A percentile compares a stretch with the other conserved stretches of the same genome.
These are phyloP conservation scores for Echium plantagineum DNA, from an alignment of 257 asterid genomes.

Conservation along the genomic window DNA sequence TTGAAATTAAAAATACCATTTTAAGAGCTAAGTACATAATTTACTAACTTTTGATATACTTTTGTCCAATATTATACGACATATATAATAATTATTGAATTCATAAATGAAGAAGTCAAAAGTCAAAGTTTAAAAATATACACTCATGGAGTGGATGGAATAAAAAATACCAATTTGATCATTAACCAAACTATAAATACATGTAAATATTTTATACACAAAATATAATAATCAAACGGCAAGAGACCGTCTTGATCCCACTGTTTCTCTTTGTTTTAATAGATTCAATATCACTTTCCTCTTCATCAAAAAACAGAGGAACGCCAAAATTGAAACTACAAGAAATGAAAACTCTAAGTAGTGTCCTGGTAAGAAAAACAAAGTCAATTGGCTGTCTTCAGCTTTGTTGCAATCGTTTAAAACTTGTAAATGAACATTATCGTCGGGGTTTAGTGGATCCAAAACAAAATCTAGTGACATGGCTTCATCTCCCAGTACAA, in stretches of 20 bases:
- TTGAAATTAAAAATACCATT: too few species aligned
- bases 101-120: too few species aligned
- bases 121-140: too few species aligned
- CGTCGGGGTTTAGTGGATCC: conserved; percentile 30
- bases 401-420: conserved; percentile 35
- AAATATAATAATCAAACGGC: conserved; percentile 19
- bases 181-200: neutral
- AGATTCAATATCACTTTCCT: conserved; percentile 35
- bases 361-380: conserved; percentile 23
- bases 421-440: conserved; percentile 16
- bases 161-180: neutral
- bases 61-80: too few species aligned
- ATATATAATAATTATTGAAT: too few species aligned
- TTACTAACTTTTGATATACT: too few species aligned
- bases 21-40: too few species aligned
- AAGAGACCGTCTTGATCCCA: conserved; percentile 29
- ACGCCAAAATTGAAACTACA: conserved; percentile 33
- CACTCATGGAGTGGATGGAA: too few species aligned
- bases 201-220: neutral
- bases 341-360: conserved; percentile 26
- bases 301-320: conserved; percentile 56
- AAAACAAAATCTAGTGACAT: conserved; percentile 55
- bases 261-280: conserved; percentile 32
- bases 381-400: conserved; percentile 16
- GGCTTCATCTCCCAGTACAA: conserved; percentile 49